Evolutionary conservation across 805 yeast genomes (phyloP), one percentile per base, ranked within the genome.

Genomic region (Wickerhamomyces subpelliculosus): DNA sequence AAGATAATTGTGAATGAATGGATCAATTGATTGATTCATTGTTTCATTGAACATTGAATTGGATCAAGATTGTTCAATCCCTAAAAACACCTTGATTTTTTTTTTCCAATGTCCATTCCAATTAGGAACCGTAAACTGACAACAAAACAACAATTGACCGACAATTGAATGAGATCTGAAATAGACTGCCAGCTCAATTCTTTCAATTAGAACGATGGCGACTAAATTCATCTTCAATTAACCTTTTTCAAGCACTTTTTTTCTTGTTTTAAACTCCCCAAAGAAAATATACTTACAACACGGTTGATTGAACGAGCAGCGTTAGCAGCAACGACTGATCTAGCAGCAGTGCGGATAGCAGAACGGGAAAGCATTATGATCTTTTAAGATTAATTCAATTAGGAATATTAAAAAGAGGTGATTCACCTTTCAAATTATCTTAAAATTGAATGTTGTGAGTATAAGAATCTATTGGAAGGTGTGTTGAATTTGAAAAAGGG

Each of bases 331-430:
- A 81, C 71, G 61, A 81, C 82, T 61, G 86, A 73, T 73, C 86
- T 83, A 64, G 85, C 75, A 65, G 87, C 87, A 64, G 85, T 76
- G 73, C 89, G 84, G 67, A 82, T 73, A 70, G 79, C 76, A 67
- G 88, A 78, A 77, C 93, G 87, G 64, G 89, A 80, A 73, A 84
- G 82, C 93, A 84, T 83, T 62, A 47, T 47, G 27, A 32, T 18
- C 54, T 68, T 47, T 36, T 36, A 27, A 34, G 34, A 37, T 37
- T 35, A 26, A 33, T 37, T 41, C 33, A 39, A 37, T 35, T 32
- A 32, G 28, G 33, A 34, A 42, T 32, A 36, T 25, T n/a, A 34
- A 32, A 36, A 28, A 25, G 28, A 36, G 27, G 32, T 27, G 21
- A 16, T 21, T 33, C 29, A 29, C 25, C 30, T 36, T 29, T 29